These are phyloP conservation scores for Diophrys sp. DNA, from an alignment of 73 alveolate genomes.

Conservation along the genomic window DNA sequence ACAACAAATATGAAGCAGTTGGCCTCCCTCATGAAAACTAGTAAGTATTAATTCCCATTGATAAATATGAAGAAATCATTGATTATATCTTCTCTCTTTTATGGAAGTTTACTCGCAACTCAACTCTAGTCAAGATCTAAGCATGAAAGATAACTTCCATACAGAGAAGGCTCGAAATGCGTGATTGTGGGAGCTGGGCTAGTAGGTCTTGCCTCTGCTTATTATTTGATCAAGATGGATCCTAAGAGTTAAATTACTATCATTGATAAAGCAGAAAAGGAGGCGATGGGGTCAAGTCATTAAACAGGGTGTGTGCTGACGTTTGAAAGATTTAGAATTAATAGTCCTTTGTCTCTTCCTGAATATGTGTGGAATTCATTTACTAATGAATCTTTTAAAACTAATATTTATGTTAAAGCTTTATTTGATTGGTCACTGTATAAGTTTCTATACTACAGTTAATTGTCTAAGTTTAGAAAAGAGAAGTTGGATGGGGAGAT, in stretches of 20 bases:
- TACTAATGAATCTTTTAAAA: neutral
- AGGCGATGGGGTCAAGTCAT: neutral
- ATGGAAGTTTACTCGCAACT: no score
- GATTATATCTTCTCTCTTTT: no score
- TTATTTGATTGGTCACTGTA: no score
- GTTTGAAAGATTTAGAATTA: neutral
- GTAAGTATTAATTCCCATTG: no score
- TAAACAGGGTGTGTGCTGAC: neutral
- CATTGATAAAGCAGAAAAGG: neutral
- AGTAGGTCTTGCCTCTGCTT: constrained; percentile 39
- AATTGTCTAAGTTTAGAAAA: no score
- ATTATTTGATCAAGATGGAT: constrained; percentile 8
- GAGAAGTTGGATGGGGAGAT: no score
- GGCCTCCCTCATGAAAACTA: neutral
- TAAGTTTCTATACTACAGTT: no score
- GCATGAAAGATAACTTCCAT: no score
- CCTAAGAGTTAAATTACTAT: neutral
- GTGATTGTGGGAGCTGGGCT: constrained; percentile 56
- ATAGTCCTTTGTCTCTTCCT: neutral
- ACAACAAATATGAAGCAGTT: constrained; percentile 11
- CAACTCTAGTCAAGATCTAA: no score
- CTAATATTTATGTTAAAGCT: neutral
- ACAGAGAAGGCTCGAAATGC: constrained; percentile 3
- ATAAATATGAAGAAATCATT: no score
- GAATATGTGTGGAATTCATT: neutral